A percentile compares a stretch with the other conserved stretches of the same genome.
Evolutionary conservation across 768 basidiomycete genomes (phyloP).

Genomic region (Mycena metata): DNA sequence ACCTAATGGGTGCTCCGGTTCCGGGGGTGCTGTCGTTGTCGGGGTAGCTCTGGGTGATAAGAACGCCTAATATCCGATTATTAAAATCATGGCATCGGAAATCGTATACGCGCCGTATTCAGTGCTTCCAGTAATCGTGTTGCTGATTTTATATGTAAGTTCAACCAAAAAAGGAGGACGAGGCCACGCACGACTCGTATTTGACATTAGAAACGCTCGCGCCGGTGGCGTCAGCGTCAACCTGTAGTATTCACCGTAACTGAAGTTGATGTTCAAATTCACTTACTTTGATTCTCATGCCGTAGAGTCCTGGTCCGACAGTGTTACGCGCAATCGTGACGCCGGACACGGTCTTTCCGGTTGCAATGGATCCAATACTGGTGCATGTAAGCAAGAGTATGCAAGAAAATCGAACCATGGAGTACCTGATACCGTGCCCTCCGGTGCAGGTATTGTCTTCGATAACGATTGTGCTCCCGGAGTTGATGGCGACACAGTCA

Average conservation of each 20-base stretch:
- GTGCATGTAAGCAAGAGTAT: too few relatives aligned
- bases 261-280: too few relatives aligned
- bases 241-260: constrained; percentile 3
- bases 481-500: constrained; percentile 39
- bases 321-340: constrained; percentile 56
- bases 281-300: constrained; percentile 37
- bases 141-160: constrained; percentile 9
- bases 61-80: constrained; percentile 34
- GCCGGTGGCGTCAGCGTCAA: constrained; percentile 31
- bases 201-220: constrained; percentile 30
- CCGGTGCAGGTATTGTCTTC: constrained; percentile 57
- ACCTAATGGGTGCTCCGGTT: constrained; percentile 54
- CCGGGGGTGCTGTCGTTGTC: constrained; percentile 56
- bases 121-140: constrained; percentile 34
- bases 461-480: constrained; percentile 37
- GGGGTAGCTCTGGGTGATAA: constrained; percentile 67
- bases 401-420: too few relatives aligned
- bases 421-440: constrained; percentile 62
- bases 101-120: constrained; percentile 34
- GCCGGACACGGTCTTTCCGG: constrained; percentile 50
- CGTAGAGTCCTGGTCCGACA: constrained; percentile 46
- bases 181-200: constrained; percentile 23
- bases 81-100: not conserved
- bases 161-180: not conserved
- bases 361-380: constrained; percentile 57